Conservation (phyloP, 352 stramenopile genomes). For the Thalassiosira oceanica region DNA sequence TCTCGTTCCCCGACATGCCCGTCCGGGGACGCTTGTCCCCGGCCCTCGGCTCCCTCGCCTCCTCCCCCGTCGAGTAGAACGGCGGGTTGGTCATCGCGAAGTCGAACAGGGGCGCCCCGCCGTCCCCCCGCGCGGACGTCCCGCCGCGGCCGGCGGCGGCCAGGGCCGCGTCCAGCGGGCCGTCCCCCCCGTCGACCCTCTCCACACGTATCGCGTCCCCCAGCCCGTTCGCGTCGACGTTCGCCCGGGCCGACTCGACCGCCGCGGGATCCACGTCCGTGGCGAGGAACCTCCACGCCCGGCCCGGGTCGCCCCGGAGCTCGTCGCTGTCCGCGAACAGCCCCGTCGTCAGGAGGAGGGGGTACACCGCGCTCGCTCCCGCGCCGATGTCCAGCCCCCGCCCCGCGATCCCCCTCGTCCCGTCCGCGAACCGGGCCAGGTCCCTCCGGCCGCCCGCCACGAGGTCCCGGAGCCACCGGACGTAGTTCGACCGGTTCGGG, state of each 20-base stretch:
- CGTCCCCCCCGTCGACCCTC: constrained; percentile 8
- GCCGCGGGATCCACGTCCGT: constrained; percentile 92
- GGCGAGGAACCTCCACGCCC: constrained; percentile 88
- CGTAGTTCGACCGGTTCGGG: constrained; percentile 91
- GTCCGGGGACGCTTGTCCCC: constrained; percentile 65
- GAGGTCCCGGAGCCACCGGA: constrained; percentile 93
- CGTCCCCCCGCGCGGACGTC: neutral
- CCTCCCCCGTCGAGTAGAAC: constrained; percentile 85
- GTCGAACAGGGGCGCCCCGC: constrained; percentile 67
- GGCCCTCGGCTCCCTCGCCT: constrained; percentile 38
- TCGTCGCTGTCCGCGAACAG: constrained; percentile 69
- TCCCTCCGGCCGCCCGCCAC: constrained; percentile 72
- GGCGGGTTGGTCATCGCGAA: constrained; percentile 97
- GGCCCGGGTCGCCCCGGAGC: neutral
- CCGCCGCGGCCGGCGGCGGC: neutral
- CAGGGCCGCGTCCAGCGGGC: constrained; percentile 39
- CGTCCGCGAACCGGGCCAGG: constrained; percentile 18
- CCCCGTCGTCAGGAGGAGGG: constrained; percentile 84
- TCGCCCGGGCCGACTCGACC: constrained; percentile 83
- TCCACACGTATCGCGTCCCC: constrained; percentile 49
- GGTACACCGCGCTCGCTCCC: constrained; percentile 93
- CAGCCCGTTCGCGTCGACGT: constrained; percentile 88
- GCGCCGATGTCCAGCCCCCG: constrained; percentile 93
- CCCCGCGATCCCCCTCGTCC: neutral
- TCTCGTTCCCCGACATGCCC: constrained; percentile 64